A percentile compares a stretch with the other conserved stretches of the same genome.
These are phyloP conservation scores for Wallacemonas sp. DNA, from an alignment of 208 protist genomes.

Conservation along the genomic window DNA sequence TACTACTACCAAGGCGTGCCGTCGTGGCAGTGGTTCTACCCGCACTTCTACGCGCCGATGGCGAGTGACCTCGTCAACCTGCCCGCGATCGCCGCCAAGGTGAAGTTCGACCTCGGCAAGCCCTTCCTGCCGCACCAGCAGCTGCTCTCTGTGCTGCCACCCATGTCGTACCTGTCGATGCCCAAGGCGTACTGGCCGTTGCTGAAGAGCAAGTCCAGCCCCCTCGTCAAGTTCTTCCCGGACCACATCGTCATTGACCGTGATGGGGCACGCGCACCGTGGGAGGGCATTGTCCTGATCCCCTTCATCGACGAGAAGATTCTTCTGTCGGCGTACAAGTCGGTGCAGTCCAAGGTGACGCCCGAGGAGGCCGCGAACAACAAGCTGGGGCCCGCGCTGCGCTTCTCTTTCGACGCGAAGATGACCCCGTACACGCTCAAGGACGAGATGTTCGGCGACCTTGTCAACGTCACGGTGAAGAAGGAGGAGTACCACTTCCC, in stretches of 20 bases:
- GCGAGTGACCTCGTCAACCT: conserved; percentile 89
- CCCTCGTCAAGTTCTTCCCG: conserved; percentile 79
- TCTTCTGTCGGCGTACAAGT: conserved; percentile 75
- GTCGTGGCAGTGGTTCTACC: conserved; percentile 94
- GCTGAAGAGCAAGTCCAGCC: conserved; percentile 60
- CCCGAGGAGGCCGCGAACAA: conserved; percentile 79
- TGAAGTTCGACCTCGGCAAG: conserved; percentile 71
- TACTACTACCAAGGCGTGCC: conserved; percentile 91
- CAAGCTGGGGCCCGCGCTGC: conserved; percentile 50
- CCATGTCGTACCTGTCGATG: conserved; percentile 90
- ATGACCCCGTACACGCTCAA: conserved; percentile 51
- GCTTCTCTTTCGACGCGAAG: conserved; percentile 67
- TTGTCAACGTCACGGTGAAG: conserved; percentile 55
- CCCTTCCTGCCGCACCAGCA: conserved; percentile 94
- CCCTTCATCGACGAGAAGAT: conserved; percentile 89
- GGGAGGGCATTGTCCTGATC: conserved; percentile 93
- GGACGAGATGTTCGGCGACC: conserved; percentile 60
- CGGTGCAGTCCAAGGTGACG: conserved; percentile 64
- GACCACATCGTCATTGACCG: conserved; percentile 89
- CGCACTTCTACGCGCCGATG: conserved; percentile 93
- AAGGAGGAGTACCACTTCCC: conserved; percentile 63
- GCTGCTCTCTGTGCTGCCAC: conserved; percentile 98
- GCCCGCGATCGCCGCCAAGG: conserved; percentile 43
- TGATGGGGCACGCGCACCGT: conserved; percentile 82
- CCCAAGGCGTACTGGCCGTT: conserved; percentile 90